Percentiles rank a stretch among this genome's conserved stretches.
These are phyloP conservation scores for Kokia cookei DNA, from an alignment of 441 rosid species.

Conservation along the genomic window DNA sequence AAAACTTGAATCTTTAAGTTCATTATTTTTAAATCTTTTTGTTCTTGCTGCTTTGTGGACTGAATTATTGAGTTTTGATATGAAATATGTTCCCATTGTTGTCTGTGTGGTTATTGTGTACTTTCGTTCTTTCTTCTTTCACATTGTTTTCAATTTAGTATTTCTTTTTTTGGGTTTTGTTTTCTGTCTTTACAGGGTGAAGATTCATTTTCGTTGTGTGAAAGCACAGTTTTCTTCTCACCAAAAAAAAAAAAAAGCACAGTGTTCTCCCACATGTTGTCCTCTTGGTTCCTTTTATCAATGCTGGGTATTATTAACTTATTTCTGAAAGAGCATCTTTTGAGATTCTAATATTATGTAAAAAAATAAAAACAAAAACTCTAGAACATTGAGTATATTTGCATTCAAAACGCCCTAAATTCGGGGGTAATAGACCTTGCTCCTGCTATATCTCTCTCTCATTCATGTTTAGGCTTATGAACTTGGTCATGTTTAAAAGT, in stretches of 20 bases:
- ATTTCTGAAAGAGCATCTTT: neutral
- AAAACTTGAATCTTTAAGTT: neutral
- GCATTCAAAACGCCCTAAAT: neutral
- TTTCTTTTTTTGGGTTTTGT: neutral
- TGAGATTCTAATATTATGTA: neutral
- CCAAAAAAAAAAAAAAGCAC: no score
- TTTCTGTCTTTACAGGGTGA: neutral
- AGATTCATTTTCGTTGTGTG: neutral
- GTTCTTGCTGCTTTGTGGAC: neutral
- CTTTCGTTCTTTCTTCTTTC: neutral
- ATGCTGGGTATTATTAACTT: neutral
- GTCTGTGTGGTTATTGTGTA: neutral
- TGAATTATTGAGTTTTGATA: conserved; percentile 1
- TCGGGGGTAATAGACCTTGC: neutral
- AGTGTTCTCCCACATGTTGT: neutral
- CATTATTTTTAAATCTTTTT: neutral
- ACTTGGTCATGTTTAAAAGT: neutral
- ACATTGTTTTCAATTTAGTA: neutral
- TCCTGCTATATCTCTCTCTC: neutral
- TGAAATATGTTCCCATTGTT: neutral
- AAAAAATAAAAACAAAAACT: no score
- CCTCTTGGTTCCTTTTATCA: neutral
- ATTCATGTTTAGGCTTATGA: neutral
- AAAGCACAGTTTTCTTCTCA: neutral
- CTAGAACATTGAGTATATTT: neutral